phyloP scores from a whole-genome alignment of 2,329 filamentous ascomycete species.

The Talaromyces piceae region DNA sequence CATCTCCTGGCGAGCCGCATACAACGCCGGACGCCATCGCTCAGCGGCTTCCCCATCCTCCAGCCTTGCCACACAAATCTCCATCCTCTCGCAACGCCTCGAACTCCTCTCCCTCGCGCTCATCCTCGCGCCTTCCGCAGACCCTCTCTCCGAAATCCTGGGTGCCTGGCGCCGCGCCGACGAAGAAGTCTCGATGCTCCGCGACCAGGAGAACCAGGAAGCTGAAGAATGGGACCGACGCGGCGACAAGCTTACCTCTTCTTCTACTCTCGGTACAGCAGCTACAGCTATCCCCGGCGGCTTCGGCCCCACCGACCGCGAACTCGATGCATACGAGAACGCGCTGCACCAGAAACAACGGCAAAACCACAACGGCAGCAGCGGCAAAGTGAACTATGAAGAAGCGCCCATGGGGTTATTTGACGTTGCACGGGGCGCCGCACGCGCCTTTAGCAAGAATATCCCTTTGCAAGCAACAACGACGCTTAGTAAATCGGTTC shows the following conservation, averaged over 20 bases:
- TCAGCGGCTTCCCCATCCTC: conserved; percentile 17
- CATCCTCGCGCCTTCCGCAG: conserved; percentile 50
- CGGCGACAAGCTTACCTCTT: conserved; percentile 38
- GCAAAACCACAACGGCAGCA: conserved; percentile 19
- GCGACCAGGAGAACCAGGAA: conserved; percentile 47
- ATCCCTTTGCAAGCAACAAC: conserved; percentile 35
- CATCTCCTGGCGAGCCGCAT: conserved; percentile 57
- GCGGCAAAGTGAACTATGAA: conserved; percentile 13
- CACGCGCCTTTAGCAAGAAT: conserved; percentile 41
- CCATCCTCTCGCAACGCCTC: conserved; percentile 55
- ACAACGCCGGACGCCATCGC: conserved; percentile 53
- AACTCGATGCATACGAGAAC: conserved; percentile 40
- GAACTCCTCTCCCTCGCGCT: conserved; percentile 57
- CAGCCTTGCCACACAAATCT: conserved; percentile 38
- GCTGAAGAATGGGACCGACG: conserved; percentile 52
- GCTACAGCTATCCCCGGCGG: conserved; percentile 34
- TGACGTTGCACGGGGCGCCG: conserved; percentile 45
- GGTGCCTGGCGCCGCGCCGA: conserved; percentile 57
- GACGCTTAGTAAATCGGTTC: background rate
- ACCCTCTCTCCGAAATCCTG: conserved; percentile 53
- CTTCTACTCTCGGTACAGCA: conserved; percentile 1
- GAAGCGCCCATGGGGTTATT: conserved; percentile 46
- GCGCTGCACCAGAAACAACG: conserved; percentile 32
- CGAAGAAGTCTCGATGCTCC: conserved; percentile 49
- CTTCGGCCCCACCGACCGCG: conserved; percentile 37